These are phyloP conservation scores for Lachancea quebecensis DNA, from an alignment of 805 yeast genomes.

Conservation along the genomic window DNA sequence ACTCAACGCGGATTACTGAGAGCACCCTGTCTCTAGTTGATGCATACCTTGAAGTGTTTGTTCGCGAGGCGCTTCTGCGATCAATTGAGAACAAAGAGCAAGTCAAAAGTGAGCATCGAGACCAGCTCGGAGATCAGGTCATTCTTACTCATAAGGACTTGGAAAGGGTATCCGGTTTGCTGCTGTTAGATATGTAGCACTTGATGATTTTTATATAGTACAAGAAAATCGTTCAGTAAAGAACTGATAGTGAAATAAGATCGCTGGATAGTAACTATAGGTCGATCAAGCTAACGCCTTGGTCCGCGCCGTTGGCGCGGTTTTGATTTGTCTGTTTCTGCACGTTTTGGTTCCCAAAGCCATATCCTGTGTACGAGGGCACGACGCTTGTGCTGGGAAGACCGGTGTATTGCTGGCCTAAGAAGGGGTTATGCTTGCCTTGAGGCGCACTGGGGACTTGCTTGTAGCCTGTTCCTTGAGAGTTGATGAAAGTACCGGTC, in stretches of 20 bases:
- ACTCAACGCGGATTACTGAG: slow-evolving; percentile 19
- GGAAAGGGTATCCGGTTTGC: slow-evolving; percentile 27
- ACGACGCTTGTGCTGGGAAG: slow-evolving; percentile 58
- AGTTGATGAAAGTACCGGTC: slow-evolving; percentile 72
- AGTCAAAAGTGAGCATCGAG: slow-evolving; percentile 3
- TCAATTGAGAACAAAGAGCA: slow-evolving; percentile 23
- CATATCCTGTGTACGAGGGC: slow-evolving; percentile 88
- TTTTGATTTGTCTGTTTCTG: slow-evolving; percentile 12
- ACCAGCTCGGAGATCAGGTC: slow-evolving; percentile 3
- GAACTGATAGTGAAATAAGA: background rate
- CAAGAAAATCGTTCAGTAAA: background rate
- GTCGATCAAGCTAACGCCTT: slow-evolving; percentile 28
- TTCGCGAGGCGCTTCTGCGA: slow-evolving; percentile 27
- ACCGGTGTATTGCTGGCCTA: slow-evolving; percentile 66
- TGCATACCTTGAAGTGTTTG: slow-evolving; percentile 24
- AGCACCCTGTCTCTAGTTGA: slow-evolving; percentile 18
- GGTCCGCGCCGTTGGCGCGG: slow-evolving; percentile 17
- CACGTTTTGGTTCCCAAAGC: slow-evolving; percentile 58
- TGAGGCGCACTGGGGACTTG: slow-evolving; percentile 36
- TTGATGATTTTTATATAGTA: slow-evolving; percentile 1
- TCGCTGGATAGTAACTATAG: slow-evolving; percentile 11
- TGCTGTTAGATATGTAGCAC: slow-evolving; percentile 27
- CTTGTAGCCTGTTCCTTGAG: slow-evolving; percentile 78
- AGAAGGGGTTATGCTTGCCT: slow-evolving; percentile 35
- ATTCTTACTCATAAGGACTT: slow-evolving; percentile 24